These are phyloP conservation scores for Nyssa sinensis DNA, from an alignment of 148 eudicot genomes.

Conservation along the genomic window DNA sequence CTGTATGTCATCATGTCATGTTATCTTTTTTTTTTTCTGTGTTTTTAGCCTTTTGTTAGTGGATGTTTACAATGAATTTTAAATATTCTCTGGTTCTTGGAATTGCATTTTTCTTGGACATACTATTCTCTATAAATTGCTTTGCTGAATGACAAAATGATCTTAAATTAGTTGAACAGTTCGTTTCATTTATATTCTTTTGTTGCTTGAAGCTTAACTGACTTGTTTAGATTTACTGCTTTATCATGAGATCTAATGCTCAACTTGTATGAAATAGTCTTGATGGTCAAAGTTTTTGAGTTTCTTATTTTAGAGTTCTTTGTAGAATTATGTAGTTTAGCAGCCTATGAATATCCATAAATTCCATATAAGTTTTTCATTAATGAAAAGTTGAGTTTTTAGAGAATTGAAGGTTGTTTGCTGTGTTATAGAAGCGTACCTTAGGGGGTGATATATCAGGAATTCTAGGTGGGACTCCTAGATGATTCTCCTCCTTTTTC, in stretches of 20 bases:
- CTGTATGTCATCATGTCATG: constrained; percentile 9
- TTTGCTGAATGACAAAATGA: background rate
- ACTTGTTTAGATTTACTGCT: background rate
- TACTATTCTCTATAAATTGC: background rate
- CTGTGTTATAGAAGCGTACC: too few species aligned
- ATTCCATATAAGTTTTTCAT: too few species aligned
- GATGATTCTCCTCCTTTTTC: too few species aligned
- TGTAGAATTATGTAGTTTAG: too few species aligned
- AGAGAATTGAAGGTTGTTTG: too few species aligned
- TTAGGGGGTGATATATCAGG: too few species aligned
- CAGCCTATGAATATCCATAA: background rate
- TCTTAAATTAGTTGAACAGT: too few species aligned
- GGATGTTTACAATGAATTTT: background rate
- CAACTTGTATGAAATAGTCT: background rate
- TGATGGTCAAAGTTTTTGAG: too few species aligned
- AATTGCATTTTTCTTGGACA: background rate
- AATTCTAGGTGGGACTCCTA: too few species aligned
- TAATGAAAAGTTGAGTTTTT: too few species aligned
- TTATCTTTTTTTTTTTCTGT: constrained; percentile 16
- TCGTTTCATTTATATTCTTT: too few species aligned
- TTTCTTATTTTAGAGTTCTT: too few species aligned
- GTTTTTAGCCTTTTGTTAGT: constrained; percentile 11
- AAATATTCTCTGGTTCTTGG: background rate
- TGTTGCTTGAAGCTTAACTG: background rate
- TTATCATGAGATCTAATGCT: background rate